A percentile compares a stretch with the other conserved stretches of the same genome.
These are phyloP conservation scores for Arthrobotrys sinensis DNA, from an alignment of 2,329 filamentous ascomycete genomes.

Conservation along the genomic window DNA sequence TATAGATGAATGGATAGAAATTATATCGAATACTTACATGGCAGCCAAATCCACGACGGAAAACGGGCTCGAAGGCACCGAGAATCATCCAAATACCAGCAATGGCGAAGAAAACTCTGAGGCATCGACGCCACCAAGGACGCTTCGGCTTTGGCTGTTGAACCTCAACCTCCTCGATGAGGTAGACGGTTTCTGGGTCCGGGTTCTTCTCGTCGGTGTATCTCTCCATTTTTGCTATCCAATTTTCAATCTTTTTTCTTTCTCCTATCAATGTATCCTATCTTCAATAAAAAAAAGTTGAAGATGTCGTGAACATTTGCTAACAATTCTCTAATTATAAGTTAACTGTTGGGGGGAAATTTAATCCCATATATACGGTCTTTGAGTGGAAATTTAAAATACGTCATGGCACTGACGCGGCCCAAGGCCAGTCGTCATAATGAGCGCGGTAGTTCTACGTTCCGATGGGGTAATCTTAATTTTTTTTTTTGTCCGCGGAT, in stretches of 20 bases:
- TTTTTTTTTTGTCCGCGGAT: constrained; percentile 1
- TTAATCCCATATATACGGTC: constrained; percentile 11
- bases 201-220: constrained; percentile 56
- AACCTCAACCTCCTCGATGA: constrained; percentile 32
- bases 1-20: neutral
- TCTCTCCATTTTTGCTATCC: constrained; percentile 45
- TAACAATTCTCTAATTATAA: neutral
- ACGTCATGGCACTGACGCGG: constrained; percentile 38
- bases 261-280: neutral
- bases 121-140: constrained; percentile 42
- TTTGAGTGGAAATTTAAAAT: neutral
- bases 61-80: constrained; percentile 28
- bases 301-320: neutral
- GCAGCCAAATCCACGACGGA: constrained; percentile 28
- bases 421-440: constrained; percentile 32
- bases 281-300: constrained; percentile 10
- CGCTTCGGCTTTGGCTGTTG: constrained; percentile 50
- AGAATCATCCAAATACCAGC: constrained; percentile 37
- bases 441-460: constrained; percentile 16
- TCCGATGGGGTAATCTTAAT: constrained; percentile 5
- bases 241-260: neutral
- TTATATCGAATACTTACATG: constrained; percentile 35
- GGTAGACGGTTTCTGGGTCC: constrained; percentile 28
- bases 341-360: neutral
- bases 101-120: constrained; percentile 34